Evolutionary conservation across 495 filamentous ascomycete genomes (phyloP).

Genomic region (Penicillium cinerascens): DNA sequence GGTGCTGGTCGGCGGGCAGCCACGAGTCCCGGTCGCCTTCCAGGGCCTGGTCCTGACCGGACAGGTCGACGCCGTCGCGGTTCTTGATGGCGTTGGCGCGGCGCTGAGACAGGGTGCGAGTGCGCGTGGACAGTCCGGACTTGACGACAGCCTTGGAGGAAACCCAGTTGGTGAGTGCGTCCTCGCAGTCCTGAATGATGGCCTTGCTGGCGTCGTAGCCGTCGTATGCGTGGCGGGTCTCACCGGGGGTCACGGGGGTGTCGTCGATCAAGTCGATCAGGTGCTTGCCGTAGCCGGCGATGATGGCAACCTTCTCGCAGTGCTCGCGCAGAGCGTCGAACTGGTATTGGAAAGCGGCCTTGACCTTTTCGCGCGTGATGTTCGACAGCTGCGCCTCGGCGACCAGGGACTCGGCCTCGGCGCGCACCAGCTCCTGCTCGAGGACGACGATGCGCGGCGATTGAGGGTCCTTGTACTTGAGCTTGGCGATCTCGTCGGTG

Average conservation of each 20-base stretch:
- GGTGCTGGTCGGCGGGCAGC: conserved; percentile 80
- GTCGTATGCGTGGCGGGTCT: conserved; percentile 94
- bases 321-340: conserved; percentile 97
- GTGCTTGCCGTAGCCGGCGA: conserved; percentile 96
- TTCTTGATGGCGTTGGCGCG: conserved; percentile 61
- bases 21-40: conserved; percentile 80
- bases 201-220: conserved; percentile 98
- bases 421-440: conserved; percentile 97
- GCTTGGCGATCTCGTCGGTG: conserved; percentile 95
- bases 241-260: conserved; percentile 92
- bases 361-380: conserved; percentile 98
- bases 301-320: conserved; percentile 97
- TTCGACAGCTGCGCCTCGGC: conserved; percentile 98
- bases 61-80: conserved; percentile 70
- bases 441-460: conserved; percentile 95
- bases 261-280: conserved; percentile 93
- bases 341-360: conserved; percentile 96
- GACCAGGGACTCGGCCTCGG: conserved; percentile 95
- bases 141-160: conserved; percentile 81
- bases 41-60: conserved; percentile 78
- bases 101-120: conserved; percentile 81
- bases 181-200: conserved; percentile 99
- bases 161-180: conserved; percentile 96
- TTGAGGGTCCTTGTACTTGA: conserved; percentile 99
- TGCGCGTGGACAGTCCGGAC: conserved; percentile 77